These are phyloP conservation scores for Paracorniculantispora psalliotae DNA, from an alignment of 2,329 filamentous ascomycete species.

Conservation along the genomic window DNA sequence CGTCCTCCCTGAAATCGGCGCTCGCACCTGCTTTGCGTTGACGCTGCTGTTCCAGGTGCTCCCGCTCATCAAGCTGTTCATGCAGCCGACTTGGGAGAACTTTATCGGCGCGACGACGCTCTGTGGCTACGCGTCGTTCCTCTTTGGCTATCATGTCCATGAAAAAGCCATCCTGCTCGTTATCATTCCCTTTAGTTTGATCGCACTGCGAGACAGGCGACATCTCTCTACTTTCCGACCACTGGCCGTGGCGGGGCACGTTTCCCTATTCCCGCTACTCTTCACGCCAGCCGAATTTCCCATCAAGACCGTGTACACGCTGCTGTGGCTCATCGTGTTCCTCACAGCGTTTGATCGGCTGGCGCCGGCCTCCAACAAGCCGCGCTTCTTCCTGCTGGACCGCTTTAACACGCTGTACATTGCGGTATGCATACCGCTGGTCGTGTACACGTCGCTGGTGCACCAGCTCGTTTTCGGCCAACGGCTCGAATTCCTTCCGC, in stretches of 20 bases:
- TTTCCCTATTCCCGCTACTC: conserved; percentile 88
- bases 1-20: conserved; percentile 80
- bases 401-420: conserved; percentile 88
- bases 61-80: conserved; percentile 77
- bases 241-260: conserved; percentile 86
- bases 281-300: conserved; percentile 92
- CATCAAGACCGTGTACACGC: conserved; percentile 87
- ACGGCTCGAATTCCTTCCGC: conserved; percentile 80
- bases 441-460: conserved; percentile 79
- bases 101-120: conserved; percentile 88
- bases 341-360: conserved; percentile 81
- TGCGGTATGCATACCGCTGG: conserved; percentile 79
- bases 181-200: conserved; percentile 90
- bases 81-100: conserved; percentile 75
- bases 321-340: conserved; percentile 86
- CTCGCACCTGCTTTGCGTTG: conserved; percentile 72
- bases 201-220: conserved; percentile 83
- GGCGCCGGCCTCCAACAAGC: conserved; percentile 73
- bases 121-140: conserved; percentile 91
- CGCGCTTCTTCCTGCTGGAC: conserved; percentile 85
- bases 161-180: conserved; percentile 94
- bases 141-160: conserved; percentile 98
- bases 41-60: conserved; percentile 79
- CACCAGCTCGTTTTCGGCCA: conserved; percentile 81
- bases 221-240: conserved; percentile 90